Conservation (phyloP, 2,329 filamentous ascomycete genomes). For the Penicillium oxalicum region DNA sequence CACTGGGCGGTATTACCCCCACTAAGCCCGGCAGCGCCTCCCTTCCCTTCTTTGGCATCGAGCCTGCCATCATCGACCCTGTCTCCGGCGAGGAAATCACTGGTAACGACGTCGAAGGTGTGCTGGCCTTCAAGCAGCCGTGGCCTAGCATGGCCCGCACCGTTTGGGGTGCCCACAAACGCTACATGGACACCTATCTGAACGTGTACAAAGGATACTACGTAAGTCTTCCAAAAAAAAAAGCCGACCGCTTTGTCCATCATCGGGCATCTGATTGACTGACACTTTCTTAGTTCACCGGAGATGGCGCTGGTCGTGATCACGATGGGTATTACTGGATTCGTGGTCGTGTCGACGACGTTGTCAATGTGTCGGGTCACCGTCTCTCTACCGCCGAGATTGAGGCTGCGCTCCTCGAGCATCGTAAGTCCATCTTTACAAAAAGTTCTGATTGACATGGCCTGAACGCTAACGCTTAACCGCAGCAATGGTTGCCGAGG, state of each 20-base stretch:
- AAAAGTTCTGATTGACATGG: not conserved
- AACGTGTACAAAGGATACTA: conserved; percentile 98
- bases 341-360: conserved; percentile 93
- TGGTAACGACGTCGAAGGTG: conserved; percentile 95
- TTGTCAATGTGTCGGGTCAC: conserved; percentile 96
- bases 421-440: conserved; percentile 47
- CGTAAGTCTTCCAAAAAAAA: conserved; percentile 48
- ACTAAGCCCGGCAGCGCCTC: conserved; percentile 96
- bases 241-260: too few relatives aligned
- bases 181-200: conserved; percentile 97
- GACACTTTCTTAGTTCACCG: conserved; percentile 40
- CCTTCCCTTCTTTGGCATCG: conserved; percentile 95
- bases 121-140: conserved; percentile 91
- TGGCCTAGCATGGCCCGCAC: conserved; percentile 99
- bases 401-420: conserved; percentile 91
- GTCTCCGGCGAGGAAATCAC: conserved; percentile 88
- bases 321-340: conserved; percentile 99
- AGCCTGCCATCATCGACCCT: conserved; percentile 94
- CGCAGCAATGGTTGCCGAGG: conserved; percentile 65
- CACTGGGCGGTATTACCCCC: conserved; percentile 84
- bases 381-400: conserved; percentile 96
- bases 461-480: conserved; percentile 14
- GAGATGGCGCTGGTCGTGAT: conserved; percentile 87
- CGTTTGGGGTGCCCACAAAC: conserved; percentile 94
- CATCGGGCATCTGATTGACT: not conserved